phyloP scores from a whole-genome alignment of 169 alveolate genomes.

The Besnoitia besnoiti region DNA sequence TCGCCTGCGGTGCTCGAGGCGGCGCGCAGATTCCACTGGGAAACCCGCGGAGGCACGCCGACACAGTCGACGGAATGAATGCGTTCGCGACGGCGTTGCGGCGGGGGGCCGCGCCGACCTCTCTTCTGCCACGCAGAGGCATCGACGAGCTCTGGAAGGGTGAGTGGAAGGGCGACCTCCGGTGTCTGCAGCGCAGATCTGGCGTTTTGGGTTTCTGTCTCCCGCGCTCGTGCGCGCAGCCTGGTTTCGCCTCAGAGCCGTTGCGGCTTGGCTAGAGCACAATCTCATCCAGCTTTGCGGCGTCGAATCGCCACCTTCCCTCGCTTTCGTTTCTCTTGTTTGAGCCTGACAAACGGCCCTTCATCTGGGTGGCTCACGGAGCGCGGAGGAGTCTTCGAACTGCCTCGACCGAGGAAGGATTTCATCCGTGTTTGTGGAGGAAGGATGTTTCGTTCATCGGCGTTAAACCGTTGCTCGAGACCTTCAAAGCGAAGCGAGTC shows the following conservation, averaged over 20 bases:
- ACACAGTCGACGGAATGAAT: neutral
- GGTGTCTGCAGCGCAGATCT: too few relatives aligned
- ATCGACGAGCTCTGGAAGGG: conserved; percentile 55
- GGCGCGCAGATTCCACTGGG: too few relatives aligned
- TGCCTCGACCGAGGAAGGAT: too few relatives aligned
- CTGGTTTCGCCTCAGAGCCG: neutral
- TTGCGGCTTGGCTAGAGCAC: neutral
- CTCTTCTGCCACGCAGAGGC: conserved; percentile 24
- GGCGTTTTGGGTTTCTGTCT: too few relatives aligned
- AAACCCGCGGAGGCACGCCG: neutral
- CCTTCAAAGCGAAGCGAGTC: too few relatives aligned
- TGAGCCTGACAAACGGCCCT: too few relatives aligned
- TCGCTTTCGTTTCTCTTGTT: neutral
- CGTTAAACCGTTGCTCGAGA: too few relatives aligned
- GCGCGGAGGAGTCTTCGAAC: too few relatives aligned
- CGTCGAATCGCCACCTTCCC: neutral
- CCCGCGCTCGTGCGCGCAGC: neutral
- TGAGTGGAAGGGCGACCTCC: neutral
- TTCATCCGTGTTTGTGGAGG: too few relatives aligned
- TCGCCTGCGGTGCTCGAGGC: too few relatives aligned
- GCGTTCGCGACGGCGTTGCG: neutral
- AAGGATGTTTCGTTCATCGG: too few relatives aligned
- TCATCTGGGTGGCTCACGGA: too few relatives aligned
- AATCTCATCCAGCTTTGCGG: neutral
- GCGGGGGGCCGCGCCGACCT: neutral